These are phyloP conservation scores for Protomyces arabidopsidicola DNA, from an alignment of 1,139 yeast genomes.

Conservation along the genomic window DNA sequence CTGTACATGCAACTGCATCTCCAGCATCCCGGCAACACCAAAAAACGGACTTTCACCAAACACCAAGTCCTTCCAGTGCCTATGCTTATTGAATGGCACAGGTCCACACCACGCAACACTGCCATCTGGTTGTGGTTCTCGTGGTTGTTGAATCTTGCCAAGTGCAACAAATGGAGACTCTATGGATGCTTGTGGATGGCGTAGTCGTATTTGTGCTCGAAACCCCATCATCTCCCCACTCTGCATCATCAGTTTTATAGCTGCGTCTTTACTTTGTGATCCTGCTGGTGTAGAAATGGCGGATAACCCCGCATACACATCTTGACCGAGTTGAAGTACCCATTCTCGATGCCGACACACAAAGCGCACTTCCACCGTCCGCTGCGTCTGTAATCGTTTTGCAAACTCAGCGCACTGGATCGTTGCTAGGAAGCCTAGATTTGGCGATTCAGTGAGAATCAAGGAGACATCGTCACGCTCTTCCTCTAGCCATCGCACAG, in stretches of 20 bases:
- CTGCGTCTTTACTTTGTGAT: neutral
- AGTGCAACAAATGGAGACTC: constrained; percentile 9
- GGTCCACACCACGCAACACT: constrained; percentile 10
- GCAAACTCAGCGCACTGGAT: constrained; percentile 4
- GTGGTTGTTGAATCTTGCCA: neutral
- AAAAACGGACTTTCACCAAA: constrained; percentile 11
- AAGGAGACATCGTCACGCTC: neutral
- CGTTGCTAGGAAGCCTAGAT: constrained; percentile 13
- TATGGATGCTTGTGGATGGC: constrained; percentile 5
- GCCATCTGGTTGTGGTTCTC: neutral
- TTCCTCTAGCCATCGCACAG: neutral
- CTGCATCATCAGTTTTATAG: neutral
- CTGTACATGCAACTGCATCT: constrained; percentile 8
- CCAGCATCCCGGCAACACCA: neutral
- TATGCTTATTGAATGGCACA: neutral
- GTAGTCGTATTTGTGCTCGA: constrained; percentile 1
- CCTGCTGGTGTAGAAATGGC: neutral
- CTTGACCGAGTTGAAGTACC: constrained; percentile 2
- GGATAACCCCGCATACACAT: neutral
- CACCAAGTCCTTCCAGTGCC: constrained; percentile 13
- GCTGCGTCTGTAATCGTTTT: constrained; percentile 3
- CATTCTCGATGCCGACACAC: constrained; percentile 18
- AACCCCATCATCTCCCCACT: constrained; percentile 2
- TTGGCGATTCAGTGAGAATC: constrained; percentile 9
- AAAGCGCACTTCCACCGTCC: neutral